A percentile compares a stretch with the other conserved stretches of the same genome.
Conservation (phyloP, 2,329 filamentous ascomycete species). For the Pseudogymnoascus sp. region DNA sequence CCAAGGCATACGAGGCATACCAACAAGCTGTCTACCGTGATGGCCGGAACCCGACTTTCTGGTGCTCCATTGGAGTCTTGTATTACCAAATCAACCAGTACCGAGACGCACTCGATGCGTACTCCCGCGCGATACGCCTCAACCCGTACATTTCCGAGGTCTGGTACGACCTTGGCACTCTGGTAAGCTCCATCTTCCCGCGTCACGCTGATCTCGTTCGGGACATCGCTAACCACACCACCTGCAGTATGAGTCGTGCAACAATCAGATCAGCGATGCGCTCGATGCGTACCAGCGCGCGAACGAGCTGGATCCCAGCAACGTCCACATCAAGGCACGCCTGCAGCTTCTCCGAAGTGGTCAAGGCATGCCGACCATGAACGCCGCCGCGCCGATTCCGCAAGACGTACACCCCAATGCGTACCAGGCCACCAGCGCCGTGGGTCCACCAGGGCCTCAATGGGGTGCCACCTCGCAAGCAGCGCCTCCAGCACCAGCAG, state of each 20-base stretch:
- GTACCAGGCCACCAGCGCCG: conserved; percentile 75
- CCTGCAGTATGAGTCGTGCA: conserved; percentile 86
- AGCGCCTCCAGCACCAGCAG: conserved; percentile 53
- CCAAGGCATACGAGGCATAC: conserved; percentile 96
- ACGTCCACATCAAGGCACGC: conserved; percentile 93
- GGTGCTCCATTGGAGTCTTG: conserved; percentile 97
- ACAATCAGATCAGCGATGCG: conserved; percentile 95
- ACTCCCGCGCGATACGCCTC: conserved; percentile 88
- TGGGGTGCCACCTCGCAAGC: conserved; percentile 73
- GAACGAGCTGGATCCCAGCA: conserved; percentile 84
- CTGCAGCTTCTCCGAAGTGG: conserved; percentile 81
- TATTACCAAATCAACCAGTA: conserved; percentile 99
- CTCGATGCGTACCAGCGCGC: conserved; percentile 92
- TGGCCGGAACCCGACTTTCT: conserved; percentile 95
- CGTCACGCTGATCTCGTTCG: conserved; percentile 15
- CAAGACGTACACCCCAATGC: conserved; percentile 94
- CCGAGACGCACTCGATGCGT: conserved; percentile 92
- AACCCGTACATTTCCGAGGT: conserved; percentile 99
- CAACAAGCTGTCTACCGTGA: conserved; percentile 98
- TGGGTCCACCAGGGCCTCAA: conserved; percentile 76
- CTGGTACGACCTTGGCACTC: conserved; percentile 94
- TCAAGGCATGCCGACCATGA: conserved; percentile 57
- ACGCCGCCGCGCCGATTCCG: conserved; percentile 72
- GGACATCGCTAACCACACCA: conserved; percentile 18
- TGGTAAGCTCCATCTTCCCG: conserved; percentile 53